Conservation (phyloP, 2,329 filamentous ascomycete genomes). For the Diplodia sapinea region DNA sequence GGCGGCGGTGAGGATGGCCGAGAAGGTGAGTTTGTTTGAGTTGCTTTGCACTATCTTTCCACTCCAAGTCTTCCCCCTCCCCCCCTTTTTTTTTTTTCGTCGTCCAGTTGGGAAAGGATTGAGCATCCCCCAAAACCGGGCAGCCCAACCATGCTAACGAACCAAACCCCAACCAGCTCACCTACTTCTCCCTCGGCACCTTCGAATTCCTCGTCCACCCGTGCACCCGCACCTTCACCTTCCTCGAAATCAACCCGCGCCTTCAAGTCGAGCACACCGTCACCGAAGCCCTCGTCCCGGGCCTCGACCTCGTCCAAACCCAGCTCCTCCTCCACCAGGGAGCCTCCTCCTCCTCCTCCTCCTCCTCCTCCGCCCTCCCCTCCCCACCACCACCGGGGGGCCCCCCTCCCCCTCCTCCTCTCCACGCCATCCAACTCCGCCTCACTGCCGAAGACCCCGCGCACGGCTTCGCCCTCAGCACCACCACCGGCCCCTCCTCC, state of each 20-base stretch:
- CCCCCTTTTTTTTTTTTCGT: neutral
- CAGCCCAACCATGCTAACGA: neutral
- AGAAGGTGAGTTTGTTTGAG: slow-evolving; percentile 43
- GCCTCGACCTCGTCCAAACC: slow-evolving; percentile 60
- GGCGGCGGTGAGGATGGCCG: slow-evolving; percentile 60
- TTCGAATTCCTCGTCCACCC: slow-evolving; percentile 68
- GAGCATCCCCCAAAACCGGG: neutral
- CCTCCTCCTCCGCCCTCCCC: slow-evolving; percentile 35
- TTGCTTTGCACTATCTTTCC: too few species aligned
- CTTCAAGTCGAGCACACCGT: slow-evolving; percentile 68
- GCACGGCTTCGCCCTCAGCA: slow-evolving; percentile 60
- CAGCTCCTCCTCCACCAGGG: slow-evolving; percentile 64
- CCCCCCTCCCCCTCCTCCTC: slow-evolving; percentile 42
- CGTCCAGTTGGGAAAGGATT: neutral
- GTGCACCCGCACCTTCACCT: slow-evolving; percentile 58
- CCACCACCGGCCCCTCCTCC: slow-evolving; percentile 61
- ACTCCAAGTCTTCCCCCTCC: neutral
- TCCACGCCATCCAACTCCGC: slow-evolving; percentile 62
- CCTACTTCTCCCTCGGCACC: slow-evolving; percentile 66
- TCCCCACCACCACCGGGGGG: slow-evolving; percentile 40
- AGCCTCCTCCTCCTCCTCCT: slow-evolving; percentile 47
- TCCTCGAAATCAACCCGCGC: slow-evolving; percentile 66
- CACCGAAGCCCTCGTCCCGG: slow-evolving; percentile 57
- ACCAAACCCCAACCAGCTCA: slow-evolving; percentile 46
- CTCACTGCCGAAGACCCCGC: slow-evolving; percentile 63